These are phyloP conservation scores for Cruciata laevipes DNA, from an alignment of 257 asterid genomes.

Conservation along the genomic window DNA sequence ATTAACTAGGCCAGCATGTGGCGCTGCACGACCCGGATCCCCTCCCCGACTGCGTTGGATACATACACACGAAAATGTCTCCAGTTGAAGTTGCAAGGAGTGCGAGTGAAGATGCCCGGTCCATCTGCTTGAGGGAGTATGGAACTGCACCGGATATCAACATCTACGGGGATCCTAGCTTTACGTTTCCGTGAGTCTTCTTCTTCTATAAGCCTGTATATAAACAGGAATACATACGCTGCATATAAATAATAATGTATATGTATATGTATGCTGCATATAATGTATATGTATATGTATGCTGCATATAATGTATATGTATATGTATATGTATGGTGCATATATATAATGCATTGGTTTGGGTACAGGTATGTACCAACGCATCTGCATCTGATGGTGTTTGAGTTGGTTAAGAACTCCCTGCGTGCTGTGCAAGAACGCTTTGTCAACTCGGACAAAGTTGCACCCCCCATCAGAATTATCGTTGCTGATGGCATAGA, in stretches of 20 bases:
- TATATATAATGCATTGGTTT: too few species aligned
- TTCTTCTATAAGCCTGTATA: too few species aligned
- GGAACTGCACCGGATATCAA: constrained; percentile 79
- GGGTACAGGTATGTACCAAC: constrained; percentile 71
- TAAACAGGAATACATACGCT: too few species aligned
- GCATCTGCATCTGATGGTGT: constrained; percentile 94
- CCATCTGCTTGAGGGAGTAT: constrained; percentile 71
- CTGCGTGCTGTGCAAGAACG: constrained; percentile 92
- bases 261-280: too few species aligned
- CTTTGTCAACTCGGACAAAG: constrained; percentile 68
- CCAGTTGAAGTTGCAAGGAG: constrained; percentile 70
- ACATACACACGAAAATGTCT: constrained; percentile 90
- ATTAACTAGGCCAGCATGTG: constrained; percentile 51
- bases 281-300: too few species aligned
- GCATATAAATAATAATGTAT: too few species aligned
- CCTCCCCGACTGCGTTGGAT: constrained; percentile 75
- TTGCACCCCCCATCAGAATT: constrained; percentile 78
- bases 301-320: too few species aligned
- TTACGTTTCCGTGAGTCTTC: constrained; percentile 89
- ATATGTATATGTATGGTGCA: too few species aligned
- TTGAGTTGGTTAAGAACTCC: constrained; percentile 92
- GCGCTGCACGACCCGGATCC: constrained; percentile 92
- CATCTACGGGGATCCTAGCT: constrained; percentile 80
- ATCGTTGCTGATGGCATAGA: constrained; percentile 95
- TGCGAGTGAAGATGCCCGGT: constrained; percentile 91